Conservation (phyloP, 2,329 filamentous ascomycete species). For the Trichoderma brevicompactum region DNA sequence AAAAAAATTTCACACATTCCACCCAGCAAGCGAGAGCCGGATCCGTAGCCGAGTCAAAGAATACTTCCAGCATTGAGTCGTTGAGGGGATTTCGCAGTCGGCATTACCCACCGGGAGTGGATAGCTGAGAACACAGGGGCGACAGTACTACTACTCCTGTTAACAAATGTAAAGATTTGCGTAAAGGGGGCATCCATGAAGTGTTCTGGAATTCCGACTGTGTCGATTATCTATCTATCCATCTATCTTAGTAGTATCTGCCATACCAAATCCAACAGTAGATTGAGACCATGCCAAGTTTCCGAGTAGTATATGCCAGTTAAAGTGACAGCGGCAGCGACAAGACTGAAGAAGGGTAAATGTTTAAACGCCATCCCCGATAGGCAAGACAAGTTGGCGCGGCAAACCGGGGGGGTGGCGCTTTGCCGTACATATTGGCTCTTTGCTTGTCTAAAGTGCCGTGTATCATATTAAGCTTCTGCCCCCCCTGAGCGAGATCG, state of each 20-base stretch:
- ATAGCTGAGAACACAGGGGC: not conserved
- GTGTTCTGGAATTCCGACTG: not conserved
- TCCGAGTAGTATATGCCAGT: too few relatives aligned
- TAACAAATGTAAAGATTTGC: not conserved
- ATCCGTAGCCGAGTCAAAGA: not conserved
- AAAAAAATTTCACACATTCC: not conserved
- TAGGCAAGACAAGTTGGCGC: not conserved
- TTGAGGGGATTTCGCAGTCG: not conserved
- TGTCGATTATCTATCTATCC: not conserved
- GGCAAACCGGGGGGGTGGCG: too few relatives aligned
- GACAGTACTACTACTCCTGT: not conserved
- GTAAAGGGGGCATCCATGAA: not conserved
- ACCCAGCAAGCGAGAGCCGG: not conserved
- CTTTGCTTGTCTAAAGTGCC: not conserved
- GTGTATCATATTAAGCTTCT: not conserved
- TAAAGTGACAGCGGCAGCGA: too few relatives aligned
- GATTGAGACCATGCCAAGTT: too few relatives aligned
- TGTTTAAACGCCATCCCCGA: not conserved
- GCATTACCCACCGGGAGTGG: not conserved
- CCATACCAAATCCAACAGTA: too few relatives aligned
- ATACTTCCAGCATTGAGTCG: not conserved
- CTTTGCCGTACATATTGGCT: too few relatives aligned
- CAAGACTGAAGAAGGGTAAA: not conserved
- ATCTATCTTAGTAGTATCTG: not conserved
- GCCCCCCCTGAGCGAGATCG: constrained; percentile 3